Base-by-base conservation (phyloP, 177 flowering plant species). In the Vitis hybrid region DNA sequence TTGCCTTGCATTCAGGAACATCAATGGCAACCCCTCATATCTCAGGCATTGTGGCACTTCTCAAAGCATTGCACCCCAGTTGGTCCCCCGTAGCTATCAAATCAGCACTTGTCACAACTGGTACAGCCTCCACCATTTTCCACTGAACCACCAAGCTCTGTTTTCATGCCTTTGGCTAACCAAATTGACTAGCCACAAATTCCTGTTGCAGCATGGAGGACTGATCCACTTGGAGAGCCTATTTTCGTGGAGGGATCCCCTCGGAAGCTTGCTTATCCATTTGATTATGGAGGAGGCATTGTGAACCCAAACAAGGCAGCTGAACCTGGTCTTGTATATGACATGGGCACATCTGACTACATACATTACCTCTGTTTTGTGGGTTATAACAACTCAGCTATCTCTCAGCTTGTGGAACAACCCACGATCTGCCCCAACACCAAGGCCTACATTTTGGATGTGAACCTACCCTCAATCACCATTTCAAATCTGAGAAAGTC, bases 261-360 rank as follows among this genome's bases (percentile, higher is more conserved):
- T 57, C 70, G 49, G 14, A 82, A 82, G 56, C 75, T 64, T 0
- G 87, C 83, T 3, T 72, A 79, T 61, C 82, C 86, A 45, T 81
- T 85, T 30, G 84, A 80, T 54, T 63, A 64, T 13, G 83, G 88
- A 19, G 82, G 83, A 2, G 88, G 86, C 11, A 71, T 73, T 57
- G 75, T 73, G 5, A 65, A 81, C 59, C 82, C 86, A 21, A 76
- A 71, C 18, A 51, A 56, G 12, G 86, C 81, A 71, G 73, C 78
- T 52, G 51, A 78, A 49, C 85, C 86, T 0, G 85, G 89, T 13
- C 80, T 85, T 9, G 72, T 79, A 19, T 83, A 78, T 50, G 76
- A 81, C 75, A 78, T 70, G 74, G 74, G 62, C 65, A 68, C 49
- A 2, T 14, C 30, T 0, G 82, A 81, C 64, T 78, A 85, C 70